A percentile compares a stretch with the other conserved stretches of the same genome.
Conservation (phyloP, 306 rosid species). For the Malus sieversii region DNA sequence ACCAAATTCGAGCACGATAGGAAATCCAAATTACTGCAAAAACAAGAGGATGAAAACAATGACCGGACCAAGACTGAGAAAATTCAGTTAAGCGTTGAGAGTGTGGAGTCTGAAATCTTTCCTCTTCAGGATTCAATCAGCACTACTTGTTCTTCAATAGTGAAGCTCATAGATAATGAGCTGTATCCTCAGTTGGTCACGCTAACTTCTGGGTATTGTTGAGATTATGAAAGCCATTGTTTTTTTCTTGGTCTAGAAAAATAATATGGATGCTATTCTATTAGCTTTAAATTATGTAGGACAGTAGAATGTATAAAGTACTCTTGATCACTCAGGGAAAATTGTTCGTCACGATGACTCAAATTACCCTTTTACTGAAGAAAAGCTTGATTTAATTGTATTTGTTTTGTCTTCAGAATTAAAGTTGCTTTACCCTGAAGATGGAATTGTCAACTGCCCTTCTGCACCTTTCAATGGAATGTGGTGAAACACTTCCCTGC, state of each 20-base stretch:
- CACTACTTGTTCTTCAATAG: constrained; percentile 44
- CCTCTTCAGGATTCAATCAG: constrained; percentile 47
- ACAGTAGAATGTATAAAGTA: not conserved
- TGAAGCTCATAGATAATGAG: constrained; percentile 63
- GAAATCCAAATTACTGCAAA: constrained; percentile 53
- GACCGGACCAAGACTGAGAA: constrained; percentile 58
- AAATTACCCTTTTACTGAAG: not conserved
- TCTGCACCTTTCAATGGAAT: not conserved
- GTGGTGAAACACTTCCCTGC: not conserved
- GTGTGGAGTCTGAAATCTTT: constrained; percentile 43
- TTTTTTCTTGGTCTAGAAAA: not conserved
- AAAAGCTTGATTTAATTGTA: not conserved
- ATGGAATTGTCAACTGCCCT: not conserved
- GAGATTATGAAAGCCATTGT: not conserved
- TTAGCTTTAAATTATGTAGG: not conserved
- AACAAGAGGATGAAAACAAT: constrained; percentile 56
- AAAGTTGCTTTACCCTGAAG: not conserved
- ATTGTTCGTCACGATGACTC: not conserved
- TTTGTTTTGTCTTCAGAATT: not conserved
- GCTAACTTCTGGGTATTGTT: constrained; percentile 70
- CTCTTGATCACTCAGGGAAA: not conserved
- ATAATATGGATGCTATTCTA: not conserved
- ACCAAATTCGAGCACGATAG: constrained; percentile 51
- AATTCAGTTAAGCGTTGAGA: constrained; percentile 51
- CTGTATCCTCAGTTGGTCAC: constrained; percentile 77